These are phyloP conservation scores for Carex pumila DNA, from an alignment of 176 grass and related monocot genomes.

Conservation along the genomic window DNA sequence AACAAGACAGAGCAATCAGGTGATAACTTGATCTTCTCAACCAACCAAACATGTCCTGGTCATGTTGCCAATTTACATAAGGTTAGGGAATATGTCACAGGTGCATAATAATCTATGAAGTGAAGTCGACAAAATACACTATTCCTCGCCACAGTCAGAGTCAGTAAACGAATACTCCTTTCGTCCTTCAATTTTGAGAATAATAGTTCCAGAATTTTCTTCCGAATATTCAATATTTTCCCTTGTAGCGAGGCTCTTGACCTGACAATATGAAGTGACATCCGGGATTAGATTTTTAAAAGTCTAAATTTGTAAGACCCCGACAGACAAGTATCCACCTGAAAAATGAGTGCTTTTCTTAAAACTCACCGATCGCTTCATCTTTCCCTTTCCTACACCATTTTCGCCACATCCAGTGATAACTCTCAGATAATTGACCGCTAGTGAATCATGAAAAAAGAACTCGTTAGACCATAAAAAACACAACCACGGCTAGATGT, in stretches of 20 bases:
- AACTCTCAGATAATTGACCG: constrained; percentile 67
- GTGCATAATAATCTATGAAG: not conserved
- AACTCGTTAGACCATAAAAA: constrained; percentile 25
- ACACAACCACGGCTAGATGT: not conserved
- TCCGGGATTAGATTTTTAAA: not conserved
- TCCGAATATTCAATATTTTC: constrained; percentile 58
- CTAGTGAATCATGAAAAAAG: constrained; percentile 19
- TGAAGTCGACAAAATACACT: not conserved
- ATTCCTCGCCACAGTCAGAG: constrained; percentile 35
- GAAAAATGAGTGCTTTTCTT: not conserved
- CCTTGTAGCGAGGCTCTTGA: constrained; percentile 47
- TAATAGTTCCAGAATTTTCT: constrained; percentile 73
- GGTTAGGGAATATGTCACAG: not conserved
- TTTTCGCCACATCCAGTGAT: constrained; percentile 79
- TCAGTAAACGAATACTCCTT: constrained; percentile 64
- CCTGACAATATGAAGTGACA: constrained; percentile 23
- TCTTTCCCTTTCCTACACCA: constrained; percentile 80
- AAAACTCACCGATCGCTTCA: constrained; percentile 62
- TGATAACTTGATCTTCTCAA: too few species aligned
- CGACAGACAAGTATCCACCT: constrained; percentile 4
- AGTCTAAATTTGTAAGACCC: not conserved
- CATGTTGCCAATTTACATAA: not conserved
- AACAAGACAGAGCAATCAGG: too few species aligned
- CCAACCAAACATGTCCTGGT: too few species aligned
- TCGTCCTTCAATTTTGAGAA: constrained; percentile 43